Conservation (phyloP, 2,329 filamentous ascomycete genomes). For the Penicillium sp. region DNA sequence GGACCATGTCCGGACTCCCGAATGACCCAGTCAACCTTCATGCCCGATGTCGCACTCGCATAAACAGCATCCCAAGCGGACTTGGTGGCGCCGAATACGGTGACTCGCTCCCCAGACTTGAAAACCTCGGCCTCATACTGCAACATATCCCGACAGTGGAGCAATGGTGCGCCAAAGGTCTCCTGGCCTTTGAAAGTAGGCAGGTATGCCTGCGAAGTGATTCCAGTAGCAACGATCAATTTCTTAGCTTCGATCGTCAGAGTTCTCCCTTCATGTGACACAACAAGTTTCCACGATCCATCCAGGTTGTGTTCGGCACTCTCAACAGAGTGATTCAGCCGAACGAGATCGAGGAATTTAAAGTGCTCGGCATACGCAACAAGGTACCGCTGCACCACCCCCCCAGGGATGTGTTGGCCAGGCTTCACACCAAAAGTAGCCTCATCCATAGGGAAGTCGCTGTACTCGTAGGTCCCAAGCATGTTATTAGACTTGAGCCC, state of each 20-base stretch:
- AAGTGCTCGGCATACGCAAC: slow-evolving; percentile 56
- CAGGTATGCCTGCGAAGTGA: slow-evolving; percentile 58
- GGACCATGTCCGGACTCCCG: slow-evolving; percentile 44
- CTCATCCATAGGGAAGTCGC: slow-evolving; percentile 68
- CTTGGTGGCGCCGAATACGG: slow-evolving; percentile 63
- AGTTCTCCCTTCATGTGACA: slow-evolving; percentile 10
- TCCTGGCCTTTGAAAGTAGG: slow-evolving; percentile 53
- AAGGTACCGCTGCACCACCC: slow-evolving; percentile 58
- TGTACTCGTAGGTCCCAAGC: slow-evolving; percentile 69
- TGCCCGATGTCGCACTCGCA: slow-evolving; percentile 54
- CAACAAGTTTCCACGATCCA: slow-evolving; percentile 38
- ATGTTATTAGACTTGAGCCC: slow-evolving; percentile 74
- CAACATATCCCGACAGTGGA: slow-evolving; percentile 59
- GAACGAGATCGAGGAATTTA: slow-evolving; percentile 49
- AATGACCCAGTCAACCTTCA: slow-evolving; percentile 48
- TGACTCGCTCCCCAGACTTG: slow-evolving; percentile 32
- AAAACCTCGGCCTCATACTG: slow-evolving; percentile 33
- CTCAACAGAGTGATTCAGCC: slow-evolving; percentile 53
- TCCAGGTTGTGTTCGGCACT: slow-evolving; percentile 45
- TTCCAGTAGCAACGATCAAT: slow-evolving; percentile 62
- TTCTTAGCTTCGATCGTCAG: slow-evolving; percentile 41
- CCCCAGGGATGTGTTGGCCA: slow-evolving; percentile 61
- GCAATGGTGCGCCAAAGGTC: slow-evolving; percentile 53
- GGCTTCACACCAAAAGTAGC: slow-evolving; percentile 50
- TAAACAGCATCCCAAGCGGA: slow-evolving; percentile 65